Evolutionary conservation across 805 yeast genomes (phyloP), one percentile per base, ranked within the genome.

Genomic region (Scheffersomyces amazonensis): DNA sequence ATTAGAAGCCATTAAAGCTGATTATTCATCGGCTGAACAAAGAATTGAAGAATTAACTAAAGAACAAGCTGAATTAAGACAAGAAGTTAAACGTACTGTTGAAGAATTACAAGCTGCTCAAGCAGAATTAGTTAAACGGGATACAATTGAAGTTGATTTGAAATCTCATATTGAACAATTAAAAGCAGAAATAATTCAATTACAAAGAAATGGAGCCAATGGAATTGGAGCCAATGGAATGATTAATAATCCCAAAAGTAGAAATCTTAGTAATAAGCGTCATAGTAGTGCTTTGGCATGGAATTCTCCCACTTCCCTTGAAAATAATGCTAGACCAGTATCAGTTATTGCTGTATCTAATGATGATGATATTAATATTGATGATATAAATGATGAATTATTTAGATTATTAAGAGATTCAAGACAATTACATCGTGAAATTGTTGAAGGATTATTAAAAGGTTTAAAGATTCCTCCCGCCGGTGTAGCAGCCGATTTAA

Each of bases 381-480:
- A 82, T 44, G 84, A 81, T 36, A 83, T 86, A 46, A 83, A 83
- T 51, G 87, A 78, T 52, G 93, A 87, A 57, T 66, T 86, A 39
- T 85, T 78, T 75, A 73, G 76, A 50, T 69, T 83, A 50, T 69
- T 86, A 43, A 80, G 84, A 53, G 86, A 86, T 50, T 79, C 93
- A 3, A 77, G 78, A 41, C 71, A 76, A 36, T 68, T 91, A 46
- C 91, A 87, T 58, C 74, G 78, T 43, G 97, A 91, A 62, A 85
- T 88, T 35, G 83, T 89, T 21, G 90, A 84, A 50, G 95, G 96
- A 5, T 70, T 93, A 44, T 71, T 93, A 55, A 84, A 81, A 68
- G 90, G 88, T 9, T 73, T 91, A 61, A 85, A 80, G 62, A 80
- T 90, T 37, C 97, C 98, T 32, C 79, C 82, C 27, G 83, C 95